Evolutionary conservation across 2,329 filamentous ascomycete genomes (phyloP).

Genomic region (Amesomyces nigricolor): DNA sequence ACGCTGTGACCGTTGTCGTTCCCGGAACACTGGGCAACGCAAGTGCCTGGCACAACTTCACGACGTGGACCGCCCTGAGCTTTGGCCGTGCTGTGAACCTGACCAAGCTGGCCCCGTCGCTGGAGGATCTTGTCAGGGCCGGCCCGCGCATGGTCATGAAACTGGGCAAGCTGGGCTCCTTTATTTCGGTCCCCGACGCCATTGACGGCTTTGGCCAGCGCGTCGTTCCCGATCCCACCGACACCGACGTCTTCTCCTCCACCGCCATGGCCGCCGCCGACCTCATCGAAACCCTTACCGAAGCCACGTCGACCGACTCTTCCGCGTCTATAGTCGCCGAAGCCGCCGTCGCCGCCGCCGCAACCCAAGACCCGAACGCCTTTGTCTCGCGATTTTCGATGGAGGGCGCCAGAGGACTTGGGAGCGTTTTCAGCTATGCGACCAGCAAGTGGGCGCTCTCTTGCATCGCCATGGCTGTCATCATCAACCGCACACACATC

Average conservation of each 20-base stretch:
- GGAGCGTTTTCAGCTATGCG: conserved; percentile 83
- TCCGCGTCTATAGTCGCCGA: conserved; percentile 33
- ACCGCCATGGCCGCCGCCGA: conserved; percentile 35
- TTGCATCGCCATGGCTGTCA: conserved; percentile 77
- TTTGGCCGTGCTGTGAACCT: conserved; percentile 45
- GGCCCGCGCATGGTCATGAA: conserved; percentile 66
- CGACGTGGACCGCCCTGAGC: conserved; percentile 46
- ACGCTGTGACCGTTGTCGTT: conserved; percentile 24
- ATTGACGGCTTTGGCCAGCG: conserved; percentile 56
- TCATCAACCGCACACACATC: conserved; percentile 87
- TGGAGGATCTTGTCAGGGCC: conserved; percentile 63
- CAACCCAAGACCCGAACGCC: conserved; percentile 37
- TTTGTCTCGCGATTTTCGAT: conserved; percentile 47
- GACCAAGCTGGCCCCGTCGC: conserved; percentile 55
- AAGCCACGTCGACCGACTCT: conserved; percentile 28
- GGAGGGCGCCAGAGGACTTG: conserved; percentile 63
- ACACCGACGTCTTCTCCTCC: conserved; percentile 32
- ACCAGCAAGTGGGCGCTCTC: conserved; percentile 89
- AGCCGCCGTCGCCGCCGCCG: conserved; percentile 35
- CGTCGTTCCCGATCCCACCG: conserved; percentile 54
- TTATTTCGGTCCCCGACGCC: conserved; percentile 54
- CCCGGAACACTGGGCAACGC: conserved; percentile 36
- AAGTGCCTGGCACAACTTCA: conserved; percentile 48
- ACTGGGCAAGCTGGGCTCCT: conserved; percentile 60
- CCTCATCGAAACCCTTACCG: conserved; percentile 47